Evolutionary conservation across 192 early-diverging fungal species (phyloP).

Genomic region (Podila epicladia): DNA sequence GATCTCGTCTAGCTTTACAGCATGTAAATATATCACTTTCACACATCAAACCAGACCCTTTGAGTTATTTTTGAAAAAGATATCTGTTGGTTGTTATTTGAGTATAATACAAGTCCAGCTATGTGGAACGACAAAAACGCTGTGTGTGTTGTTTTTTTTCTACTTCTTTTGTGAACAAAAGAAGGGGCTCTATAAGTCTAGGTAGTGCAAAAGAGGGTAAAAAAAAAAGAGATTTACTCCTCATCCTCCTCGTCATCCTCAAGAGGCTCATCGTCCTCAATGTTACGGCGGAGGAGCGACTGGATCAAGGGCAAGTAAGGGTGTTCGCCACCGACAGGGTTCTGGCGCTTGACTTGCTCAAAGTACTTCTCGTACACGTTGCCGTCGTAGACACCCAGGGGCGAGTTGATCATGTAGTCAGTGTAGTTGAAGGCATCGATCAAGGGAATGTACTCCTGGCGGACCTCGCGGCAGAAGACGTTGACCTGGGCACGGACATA

Average conservation of each 20-base stretch:
- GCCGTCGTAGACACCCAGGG: slow-evolving; percentile 87
- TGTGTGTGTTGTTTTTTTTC: too few species aligned
- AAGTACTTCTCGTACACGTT: slow-evolving; percentile 90
- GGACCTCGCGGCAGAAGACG: slow-evolving; percentile 71
- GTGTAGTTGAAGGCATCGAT: slow-evolving; percentile 91
- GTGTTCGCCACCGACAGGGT: slow-evolving; percentile 66
- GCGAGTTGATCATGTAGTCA: slow-evolving; percentile 91
- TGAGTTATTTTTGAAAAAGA: too few species aligned
- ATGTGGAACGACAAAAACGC: too few species aligned
- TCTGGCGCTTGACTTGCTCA: slow-evolving; percentile 80
- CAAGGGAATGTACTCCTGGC: slow-evolving; percentile 83
- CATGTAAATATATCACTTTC: too few species aligned
- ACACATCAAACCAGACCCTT: too few species aligned
- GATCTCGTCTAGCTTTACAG: too few species aligned
- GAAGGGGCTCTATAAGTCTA: too few species aligned
- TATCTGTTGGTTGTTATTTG: too few species aligned
- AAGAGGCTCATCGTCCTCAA: slow-evolving; percentile 61
- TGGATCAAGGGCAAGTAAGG: slow-evolving; percentile 88
- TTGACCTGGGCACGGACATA: slow-evolving; percentile 73
- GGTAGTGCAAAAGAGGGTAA: neutral
- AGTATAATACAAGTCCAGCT: too few species aligned
- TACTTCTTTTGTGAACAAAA: too few species aligned
- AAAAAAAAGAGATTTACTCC: slow-evolving; percentile 9
- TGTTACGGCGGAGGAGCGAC: slow-evolving; percentile 74
- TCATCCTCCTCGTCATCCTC: slow-evolving; percentile 78